phyloP scores from a whole-genome alignment of 1,284 basidiomycete genomes.

The Blastosporella zonata region DNA sequence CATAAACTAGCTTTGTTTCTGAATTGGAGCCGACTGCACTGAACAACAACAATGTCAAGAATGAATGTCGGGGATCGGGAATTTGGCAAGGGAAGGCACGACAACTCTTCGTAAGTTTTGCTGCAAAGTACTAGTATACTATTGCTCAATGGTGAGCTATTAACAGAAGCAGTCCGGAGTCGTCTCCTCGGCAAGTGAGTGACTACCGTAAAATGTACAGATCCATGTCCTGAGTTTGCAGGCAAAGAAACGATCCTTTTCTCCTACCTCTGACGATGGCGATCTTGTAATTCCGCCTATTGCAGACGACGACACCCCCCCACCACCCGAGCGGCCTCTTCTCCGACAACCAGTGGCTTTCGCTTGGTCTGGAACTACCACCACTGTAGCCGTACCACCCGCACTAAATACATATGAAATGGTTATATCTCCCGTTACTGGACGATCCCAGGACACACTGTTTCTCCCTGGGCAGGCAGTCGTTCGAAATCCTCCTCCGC shows the following conservation, averaged over 20 bases:
- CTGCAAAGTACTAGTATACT: background rate
- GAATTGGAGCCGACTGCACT: too few species aligned
- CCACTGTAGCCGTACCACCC: conserved; percentile 22
- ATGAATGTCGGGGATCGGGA: conserved; percentile 15
- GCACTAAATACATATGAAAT: conserved; percentile 46
- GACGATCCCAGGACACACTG: conserved; percentile 18
- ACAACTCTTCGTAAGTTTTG: conserved; percentile 31
- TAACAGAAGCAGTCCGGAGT: conserved; percentile 53
- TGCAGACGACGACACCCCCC: conserved; percentile 43
- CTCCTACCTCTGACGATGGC: conserved; percentile 51
- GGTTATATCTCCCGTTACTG: conserved; percentile 25
- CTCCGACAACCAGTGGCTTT: conserved; percentile 57
- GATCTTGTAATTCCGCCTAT: conserved; percentile 35
- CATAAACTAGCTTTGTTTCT: background rate
- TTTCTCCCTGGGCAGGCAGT: conserved; percentile 53
- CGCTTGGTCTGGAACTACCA: conserved; percentile 25
- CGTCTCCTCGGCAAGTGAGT: conserved; percentile 45
- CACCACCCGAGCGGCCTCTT: conserved; percentile 44
- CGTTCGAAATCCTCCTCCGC: conserved; percentile 18
- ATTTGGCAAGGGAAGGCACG: conserved; percentile 23
- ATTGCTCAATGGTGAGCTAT: background rate
- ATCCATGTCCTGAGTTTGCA: conserved; percentile 16
- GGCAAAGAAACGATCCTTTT: conserved; percentile 44
- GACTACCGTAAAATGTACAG: conserved; percentile 7
- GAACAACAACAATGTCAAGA: conserved; percentile 12